Evolutionary conservation across 768 basidiomycete genomes (phyloP).

Genomic region (Boletus sp.): DNA sequence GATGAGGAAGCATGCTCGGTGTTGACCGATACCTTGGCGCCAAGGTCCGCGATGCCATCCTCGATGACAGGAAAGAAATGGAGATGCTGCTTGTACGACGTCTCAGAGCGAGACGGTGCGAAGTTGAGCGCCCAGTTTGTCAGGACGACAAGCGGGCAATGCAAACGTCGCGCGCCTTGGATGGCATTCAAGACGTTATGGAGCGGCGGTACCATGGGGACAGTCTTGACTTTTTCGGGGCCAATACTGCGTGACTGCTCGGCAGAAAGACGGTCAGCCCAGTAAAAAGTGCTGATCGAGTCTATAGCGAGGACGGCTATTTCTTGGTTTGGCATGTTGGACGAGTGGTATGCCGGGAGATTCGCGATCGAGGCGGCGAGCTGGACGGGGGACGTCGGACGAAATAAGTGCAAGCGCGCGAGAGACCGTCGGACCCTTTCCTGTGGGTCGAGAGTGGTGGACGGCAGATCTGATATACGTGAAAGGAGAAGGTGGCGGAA

Average conservation of each 20-base stretch:
- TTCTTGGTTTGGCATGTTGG: slow-evolving; percentile 48
- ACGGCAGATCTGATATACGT: slow-evolving; percentile 38
- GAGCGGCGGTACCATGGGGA: slow-evolving; percentile 33
- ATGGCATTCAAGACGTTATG: slow-evolving; percentile 50
- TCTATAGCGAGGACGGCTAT: slow-evolving; percentile 72
- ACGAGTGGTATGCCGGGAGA: slow-evolving; percentile 53
- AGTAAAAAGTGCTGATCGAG: slow-evolving; percentile 74
- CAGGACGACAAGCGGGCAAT: slow-evolving; percentile 51
- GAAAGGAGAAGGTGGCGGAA: slow-evolving; percentile 51
- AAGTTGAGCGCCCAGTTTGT: slow-evolving; percentile 61
- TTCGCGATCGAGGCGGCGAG: slow-evolving; percentile 65
- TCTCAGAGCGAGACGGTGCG: slow-evolving; percentile 15
- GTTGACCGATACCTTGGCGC: slow-evolving; percentile 9
- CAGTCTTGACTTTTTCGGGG: slow-evolving; percentile 6
- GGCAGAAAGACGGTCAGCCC: slow-evolving; percentile 65
- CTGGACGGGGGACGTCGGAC: slow-evolving; percentile 62
- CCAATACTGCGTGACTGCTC: slow-evolving; percentile 47
- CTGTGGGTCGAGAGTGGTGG: slow-evolving; percentile 17
- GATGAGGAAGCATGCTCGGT: slow-evolving; percentile 17
- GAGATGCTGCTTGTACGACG: slow-evolving; percentile 53
- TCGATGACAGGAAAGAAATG: slow-evolving; percentile 39
- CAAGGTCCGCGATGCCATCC: slow-evolving; percentile 12
- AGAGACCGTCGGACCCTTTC: slow-evolving; percentile 42
- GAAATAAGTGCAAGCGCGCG: slow-evolving; percentile 63
- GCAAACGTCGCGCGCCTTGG: slow-evolving; percentile 44